Evolutionary conservation across 768 basidiomycete genomes (phyloP).

Genomic region (Tylopilus subfusipes): DNA sequence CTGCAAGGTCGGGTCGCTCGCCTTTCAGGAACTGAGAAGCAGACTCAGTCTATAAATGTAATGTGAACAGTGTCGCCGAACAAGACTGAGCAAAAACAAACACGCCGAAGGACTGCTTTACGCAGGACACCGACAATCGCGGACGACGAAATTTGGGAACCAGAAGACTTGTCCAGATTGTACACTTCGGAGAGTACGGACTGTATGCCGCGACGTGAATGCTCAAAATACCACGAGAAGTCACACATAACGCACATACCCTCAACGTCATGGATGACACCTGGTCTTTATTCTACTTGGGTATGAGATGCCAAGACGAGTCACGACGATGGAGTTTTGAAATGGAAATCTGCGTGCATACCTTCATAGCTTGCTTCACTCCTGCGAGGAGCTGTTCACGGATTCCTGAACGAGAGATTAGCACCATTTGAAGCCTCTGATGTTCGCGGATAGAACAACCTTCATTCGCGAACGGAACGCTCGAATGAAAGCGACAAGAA

Average conservation of each 20-base stretch:
- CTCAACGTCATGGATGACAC: constrained; percentile 54
- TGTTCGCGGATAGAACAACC: constrained; percentile 10
- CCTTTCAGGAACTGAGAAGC: constrained; percentile 53
- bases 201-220: constrained; percentile 32
- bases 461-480: constrained; percentile 15
- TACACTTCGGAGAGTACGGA: constrained; percentile 69
- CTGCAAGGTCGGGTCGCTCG: constrained; percentile 61
- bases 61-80: constrained; percentile 4
- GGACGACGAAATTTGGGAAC: constrained; percentile 44
- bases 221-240: neutral
- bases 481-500: constrained; percentile 13
- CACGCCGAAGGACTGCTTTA: constrained; percentile 56
- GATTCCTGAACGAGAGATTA: constrained; percentile 39
- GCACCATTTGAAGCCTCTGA: neutral
- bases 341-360: constrained; percentile 23
- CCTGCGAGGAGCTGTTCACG: constrained; percentile 48
- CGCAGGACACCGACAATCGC: constrained; percentile 51
- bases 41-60: constrained; percentile 49
- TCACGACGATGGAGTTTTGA: neutral
- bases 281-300: constrained; percentile 51
- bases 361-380: constrained; percentile 71
- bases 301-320: neutral
- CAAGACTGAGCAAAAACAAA: constrained; percentile 34
- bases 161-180: constrained; percentile 55
- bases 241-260: constrained; percentile 34